Evolutionary conservation across 1,284 basidiomycete genomes (phyloP), one percentile per base, ranked within the genome.

Genomic region (Lignosus rhinocerotis): DNA sequence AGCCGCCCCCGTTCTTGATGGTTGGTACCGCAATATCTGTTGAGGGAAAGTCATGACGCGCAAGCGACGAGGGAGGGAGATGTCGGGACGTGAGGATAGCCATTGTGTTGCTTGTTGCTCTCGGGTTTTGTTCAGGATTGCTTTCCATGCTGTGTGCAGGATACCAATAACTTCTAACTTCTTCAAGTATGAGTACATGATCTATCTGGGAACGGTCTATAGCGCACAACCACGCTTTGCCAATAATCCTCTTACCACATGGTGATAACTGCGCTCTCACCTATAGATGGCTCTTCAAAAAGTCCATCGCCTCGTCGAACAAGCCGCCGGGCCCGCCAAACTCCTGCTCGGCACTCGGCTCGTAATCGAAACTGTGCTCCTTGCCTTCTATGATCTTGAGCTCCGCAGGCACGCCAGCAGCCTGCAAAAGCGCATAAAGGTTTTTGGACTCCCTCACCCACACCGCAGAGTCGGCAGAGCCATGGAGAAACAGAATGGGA

Each of bases 331-430:
- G 61, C 11, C 47, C 53, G 3, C 72, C 68, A 43, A 66, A 72
- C 39, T 63, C 56, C 8, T 68, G 71, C 56, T 83, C 80, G 4
- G 80, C 80, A 14, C 68, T 67, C 6, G 72, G 64, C 30, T 71
- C 74, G 62, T 80, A 81, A 66, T 86, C 84, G 58, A 87, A 86
- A 0, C 81, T 81, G 64, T 87, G 86, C 52, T 85, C 83, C 60
- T 72, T 72, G 4, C 78, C 83, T 6, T 78, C 74, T 8, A 83
- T 69, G 21, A 80, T 71, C 12, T 72, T 66, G 10, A 86, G 56
- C 38, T 72, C 65, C 6, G 74, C 75, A 2, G 67, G 51, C 6
- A 82, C 80, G 1, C 77, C 76, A 2, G 72, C 73, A 9, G 67
- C 58, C 43, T 69, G 58, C 41, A 87, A 69, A 45, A 78, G 65